Evolutionary conservation across 2,329 filamentous ascomycete species (phyloP).

Genomic region (Pseudogymnoascus pannorum): DNA sequence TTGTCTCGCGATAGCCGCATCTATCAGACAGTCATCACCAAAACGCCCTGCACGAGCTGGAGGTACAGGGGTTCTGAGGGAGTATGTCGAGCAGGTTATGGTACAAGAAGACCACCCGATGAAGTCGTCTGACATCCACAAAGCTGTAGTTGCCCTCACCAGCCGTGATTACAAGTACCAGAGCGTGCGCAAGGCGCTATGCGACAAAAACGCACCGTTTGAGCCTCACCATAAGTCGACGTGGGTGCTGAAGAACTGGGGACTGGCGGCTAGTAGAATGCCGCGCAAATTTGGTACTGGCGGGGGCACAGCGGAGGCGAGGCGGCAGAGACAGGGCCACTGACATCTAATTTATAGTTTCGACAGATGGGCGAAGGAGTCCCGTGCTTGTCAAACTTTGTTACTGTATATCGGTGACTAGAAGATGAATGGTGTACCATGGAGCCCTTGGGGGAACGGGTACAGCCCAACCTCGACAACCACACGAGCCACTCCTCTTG

Average conservation of each 20-base stretch:
- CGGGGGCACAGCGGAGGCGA: background rate
- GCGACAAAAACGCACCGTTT: background rate
- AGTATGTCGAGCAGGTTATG: background rate
- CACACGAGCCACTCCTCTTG: background rate
- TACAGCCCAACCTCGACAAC: conserved; percentile 1
- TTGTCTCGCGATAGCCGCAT: background rate
- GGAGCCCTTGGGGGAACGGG: background rate
- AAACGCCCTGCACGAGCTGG: background rate
- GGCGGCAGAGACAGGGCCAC: background rate
- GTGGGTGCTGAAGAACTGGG: background rate
- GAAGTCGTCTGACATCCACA: background rate
- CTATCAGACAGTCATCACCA: background rate
- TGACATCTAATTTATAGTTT: background rate
- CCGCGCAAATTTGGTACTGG: background rate
- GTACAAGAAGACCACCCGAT: background rate
- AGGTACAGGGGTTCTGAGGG: background rate
- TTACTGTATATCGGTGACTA: background rate
- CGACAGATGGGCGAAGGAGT: background rate
- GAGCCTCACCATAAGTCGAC: background rate
- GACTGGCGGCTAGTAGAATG: background rate
- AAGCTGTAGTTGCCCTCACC: background rate
- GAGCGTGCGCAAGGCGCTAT: background rate
- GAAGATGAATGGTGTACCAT: background rate
- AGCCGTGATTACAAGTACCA: background rate
- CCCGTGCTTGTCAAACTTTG: background rate